Percentiles rank a stretch among this genome's conserved stretches.
These are phyloP conservation scores for Glebionis coronaria DNA, from an alignment of 129 eudicot species.

Conservation along the genomic window DNA sequence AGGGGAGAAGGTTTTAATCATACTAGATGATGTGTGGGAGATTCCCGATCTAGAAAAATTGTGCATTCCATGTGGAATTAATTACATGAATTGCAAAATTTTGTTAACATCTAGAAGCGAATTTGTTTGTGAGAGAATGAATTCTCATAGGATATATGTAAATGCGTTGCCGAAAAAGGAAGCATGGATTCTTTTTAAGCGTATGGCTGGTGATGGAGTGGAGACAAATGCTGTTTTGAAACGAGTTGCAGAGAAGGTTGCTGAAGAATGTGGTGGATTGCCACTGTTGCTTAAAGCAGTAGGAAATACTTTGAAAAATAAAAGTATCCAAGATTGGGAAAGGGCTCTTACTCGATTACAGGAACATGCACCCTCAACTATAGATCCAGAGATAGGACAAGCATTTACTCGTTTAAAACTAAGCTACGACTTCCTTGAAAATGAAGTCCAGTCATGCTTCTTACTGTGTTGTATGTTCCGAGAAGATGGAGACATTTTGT, in stretches of 20 bases:
- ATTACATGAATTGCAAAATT: too few relatives aligned
- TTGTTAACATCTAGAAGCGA: too few relatives aligned
- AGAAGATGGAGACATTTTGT: not conserved
- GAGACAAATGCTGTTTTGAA: not conserved
- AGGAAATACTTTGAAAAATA: constrained; percentile 4
- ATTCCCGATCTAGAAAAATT: too few relatives aligned
- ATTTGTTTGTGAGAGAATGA: too few relatives aligned
- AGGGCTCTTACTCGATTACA: not conserved
- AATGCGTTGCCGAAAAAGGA: not conserved
- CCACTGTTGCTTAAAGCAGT: constrained; percentile 22
- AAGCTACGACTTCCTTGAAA: constrained; percentile 6
- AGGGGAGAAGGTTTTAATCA: too few relatives aligned
- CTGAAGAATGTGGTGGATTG: too few relatives aligned
- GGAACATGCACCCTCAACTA: not conserved
- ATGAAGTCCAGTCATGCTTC: too few relatives aligned
- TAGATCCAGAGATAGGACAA: not conserved
- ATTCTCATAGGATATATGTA: too few relatives aligned
- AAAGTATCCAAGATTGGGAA: not conserved
- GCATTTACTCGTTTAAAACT: not conserved
- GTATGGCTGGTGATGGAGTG: not conserved
- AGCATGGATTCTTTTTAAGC: constrained; percentile 18
- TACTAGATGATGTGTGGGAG: too few relatives aligned
- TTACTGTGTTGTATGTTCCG: not conserved
- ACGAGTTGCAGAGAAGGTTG: not conserved
- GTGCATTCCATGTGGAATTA: too few relatives aligned